Conservation (phyloP, 2,329 filamentous ascomycete genomes). For the Xylariaceae sp. region DNA sequence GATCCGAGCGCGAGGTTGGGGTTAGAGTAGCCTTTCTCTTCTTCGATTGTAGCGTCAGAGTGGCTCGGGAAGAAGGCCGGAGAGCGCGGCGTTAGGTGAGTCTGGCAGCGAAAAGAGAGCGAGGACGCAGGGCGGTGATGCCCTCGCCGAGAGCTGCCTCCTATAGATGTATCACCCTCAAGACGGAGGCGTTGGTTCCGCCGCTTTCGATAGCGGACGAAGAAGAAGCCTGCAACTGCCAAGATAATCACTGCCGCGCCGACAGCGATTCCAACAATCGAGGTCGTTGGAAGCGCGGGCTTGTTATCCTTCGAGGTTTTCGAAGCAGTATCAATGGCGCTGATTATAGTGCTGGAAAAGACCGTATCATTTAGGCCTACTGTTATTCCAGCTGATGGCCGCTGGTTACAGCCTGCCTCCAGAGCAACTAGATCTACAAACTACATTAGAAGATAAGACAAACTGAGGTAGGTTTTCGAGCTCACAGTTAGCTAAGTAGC, state of each 20-base stretch:
- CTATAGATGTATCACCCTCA: conserved; percentile 27
- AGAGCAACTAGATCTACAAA: conserved; percentile 56
- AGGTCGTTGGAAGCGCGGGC: conserved; percentile 44
- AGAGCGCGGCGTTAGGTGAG: conserved; percentile 50
- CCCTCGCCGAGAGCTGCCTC: conserved; percentile 25
- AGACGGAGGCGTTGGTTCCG: conserved; percentile 46
- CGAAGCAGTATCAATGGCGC: conserved; percentile 44
- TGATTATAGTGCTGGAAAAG: conserved; percentile 48
- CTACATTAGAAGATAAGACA: conserved; percentile 14
- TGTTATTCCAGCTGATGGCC: conserved; percentile 46
- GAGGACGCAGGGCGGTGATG: conserved; percentile 50
- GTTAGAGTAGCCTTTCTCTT: conserved; percentile 36
- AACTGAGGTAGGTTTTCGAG: background rate
- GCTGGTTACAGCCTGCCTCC: conserved; percentile 58
- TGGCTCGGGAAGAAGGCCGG: conserved; percentile 45
- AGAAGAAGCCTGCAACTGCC: conserved; percentile 48
- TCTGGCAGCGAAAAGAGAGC: conserved; percentile 60
- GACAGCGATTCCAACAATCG: conserved; percentile 54
- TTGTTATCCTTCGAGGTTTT: conserved; percentile 22
- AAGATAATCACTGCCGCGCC: conserved; percentile 49
- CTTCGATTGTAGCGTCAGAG: conserved; percentile 34
- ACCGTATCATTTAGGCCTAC: conserved; percentile 54
- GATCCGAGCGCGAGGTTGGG: conserved; percentile 31
- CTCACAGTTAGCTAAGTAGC: conserved; percentile 59
- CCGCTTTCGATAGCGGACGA: conserved; percentile 55